phyloP scores from a whole-genome alignment of 2,329 filamentous ascomycete genomes.

The Exophiala oligosperma region DNA sequence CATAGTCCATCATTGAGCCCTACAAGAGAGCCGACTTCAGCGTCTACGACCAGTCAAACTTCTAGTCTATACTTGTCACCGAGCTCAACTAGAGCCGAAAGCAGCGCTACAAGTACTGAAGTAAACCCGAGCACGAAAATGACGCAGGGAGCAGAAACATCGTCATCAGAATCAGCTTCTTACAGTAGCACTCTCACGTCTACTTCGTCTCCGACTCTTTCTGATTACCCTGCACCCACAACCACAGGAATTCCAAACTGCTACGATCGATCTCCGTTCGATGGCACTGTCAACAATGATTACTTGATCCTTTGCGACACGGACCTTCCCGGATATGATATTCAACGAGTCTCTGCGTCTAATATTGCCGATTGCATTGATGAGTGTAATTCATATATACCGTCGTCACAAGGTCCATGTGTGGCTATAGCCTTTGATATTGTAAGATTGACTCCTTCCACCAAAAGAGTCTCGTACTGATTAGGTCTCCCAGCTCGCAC shows the following conservation, averaged over 20 bases:
- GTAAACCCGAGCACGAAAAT: not conserved
- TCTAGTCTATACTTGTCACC: not conserved
- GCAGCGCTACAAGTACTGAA: not conserved
- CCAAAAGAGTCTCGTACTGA: not conserved
- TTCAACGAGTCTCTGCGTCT: conserved; percentile 11
- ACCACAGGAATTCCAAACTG: conserved; percentile 23
- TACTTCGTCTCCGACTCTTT: not conserved
- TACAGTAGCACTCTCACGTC: not conserved
- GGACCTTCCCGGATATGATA: conserved; percentile 18
- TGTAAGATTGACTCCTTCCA: conserved; percentile 6
- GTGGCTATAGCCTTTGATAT: conserved; percentile 23
- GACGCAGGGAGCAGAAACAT: not conserved
- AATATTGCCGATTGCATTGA: conserved; percentile 23
- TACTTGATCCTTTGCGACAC: conserved; percentile 24
- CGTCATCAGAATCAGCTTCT: not conserved
- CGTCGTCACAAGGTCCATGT: conserved; percentile 13
- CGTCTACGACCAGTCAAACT: not conserved
- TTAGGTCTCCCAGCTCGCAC: conserved; percentile 9
- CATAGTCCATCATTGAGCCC: not conserved
- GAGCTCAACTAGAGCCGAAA: not conserved
- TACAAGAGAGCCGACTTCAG: not conserved
- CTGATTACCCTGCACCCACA: conserved; percentile 14
- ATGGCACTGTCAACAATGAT: conserved; percentile 20
- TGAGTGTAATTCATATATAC: conserved; percentile 16
- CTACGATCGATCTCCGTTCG: conserved; percentile 20